phyloP scores from a whole-genome alignment of 768 basidiomycete species.

The Pisolithus orientalis region DNA sequence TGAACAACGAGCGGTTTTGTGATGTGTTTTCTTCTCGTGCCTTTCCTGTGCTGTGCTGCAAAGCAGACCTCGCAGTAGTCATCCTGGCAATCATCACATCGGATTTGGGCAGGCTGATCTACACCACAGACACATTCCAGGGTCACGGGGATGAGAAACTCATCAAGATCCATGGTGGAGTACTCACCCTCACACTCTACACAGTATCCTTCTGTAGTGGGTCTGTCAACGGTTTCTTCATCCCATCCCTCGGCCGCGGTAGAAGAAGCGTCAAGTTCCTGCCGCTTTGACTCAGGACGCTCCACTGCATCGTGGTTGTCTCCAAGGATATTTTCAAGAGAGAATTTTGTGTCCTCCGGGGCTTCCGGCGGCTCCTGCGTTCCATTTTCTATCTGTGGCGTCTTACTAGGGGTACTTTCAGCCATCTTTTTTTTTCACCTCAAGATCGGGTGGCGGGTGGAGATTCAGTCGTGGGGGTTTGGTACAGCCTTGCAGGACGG shows the following conservation, averaged over 20 bases:
- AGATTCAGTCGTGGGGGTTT: too few species aligned
- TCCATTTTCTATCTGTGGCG: not conserved
- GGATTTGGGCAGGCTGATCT: conserved; percentile 81
- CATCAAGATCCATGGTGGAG: not conserved
- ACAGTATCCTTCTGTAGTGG: conserved; percentile 60
- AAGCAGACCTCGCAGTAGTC: conserved; percentile 83
- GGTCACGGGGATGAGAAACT: not conserved
- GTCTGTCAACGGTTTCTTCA: conserved; percentile 46
- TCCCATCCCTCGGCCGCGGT: conserved; percentile 54
- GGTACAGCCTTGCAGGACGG: too few species aligned
- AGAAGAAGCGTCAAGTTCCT: conserved; percentile 28
- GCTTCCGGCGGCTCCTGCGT: not conserved
- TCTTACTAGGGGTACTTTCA: not conserved
- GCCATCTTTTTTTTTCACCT: not conserved
- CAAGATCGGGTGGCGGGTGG: too few species aligned
- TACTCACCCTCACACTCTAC: conserved; percentile 79
- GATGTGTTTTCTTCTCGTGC: conserved; percentile 60
- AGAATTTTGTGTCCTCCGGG: conserved; percentile 33
- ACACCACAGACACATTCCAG: conserved; percentile 1
- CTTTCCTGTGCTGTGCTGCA: conserved; percentile 78
- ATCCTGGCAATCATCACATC: conserved; percentile 68
- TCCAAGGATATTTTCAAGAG: conserved; percentile 65
- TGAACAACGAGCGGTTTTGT: conserved; percentile 38
- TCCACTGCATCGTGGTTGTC: conserved; percentile 58
- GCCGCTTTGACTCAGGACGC: conserved; percentile 35